phyloP scores from a whole-genome alignment of 139 green algal species.

The Coelastrella sp. region DNA sequence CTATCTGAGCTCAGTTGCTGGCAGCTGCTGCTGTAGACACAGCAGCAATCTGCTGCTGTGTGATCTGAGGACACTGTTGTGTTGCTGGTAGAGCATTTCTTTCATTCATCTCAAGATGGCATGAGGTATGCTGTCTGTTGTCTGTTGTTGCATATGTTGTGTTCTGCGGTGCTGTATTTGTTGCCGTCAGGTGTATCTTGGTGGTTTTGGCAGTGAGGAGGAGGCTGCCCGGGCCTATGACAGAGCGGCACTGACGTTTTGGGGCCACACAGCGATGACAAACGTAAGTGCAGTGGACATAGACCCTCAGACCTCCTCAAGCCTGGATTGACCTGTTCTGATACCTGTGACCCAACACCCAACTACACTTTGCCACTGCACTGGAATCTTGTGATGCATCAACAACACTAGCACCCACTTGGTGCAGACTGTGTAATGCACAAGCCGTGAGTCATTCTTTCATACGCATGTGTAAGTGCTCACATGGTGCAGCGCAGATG shows the following conservation, averaged over 20 bases:
- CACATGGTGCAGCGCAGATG: too few relatives aligned
- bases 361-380: background rate
- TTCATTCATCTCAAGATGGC: background rate
- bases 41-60: background rate
- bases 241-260: constrained; percentile 76
- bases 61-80: background rate
- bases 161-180: background rate
- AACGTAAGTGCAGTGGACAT: constrained; percentile 67
- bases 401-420: too few relatives aligned
- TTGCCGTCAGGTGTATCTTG: constrained; percentile 74
- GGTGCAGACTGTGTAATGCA: too few relatives aligned
- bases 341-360: background rate
- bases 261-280: constrained; percentile 59
- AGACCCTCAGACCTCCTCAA: background rate
- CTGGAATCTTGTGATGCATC: too few relatives aligned
- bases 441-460: too few relatives aligned
- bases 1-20: background rate
- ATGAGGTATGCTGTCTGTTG: background rate
- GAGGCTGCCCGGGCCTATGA: constrained; percentile 87
- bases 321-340: background rate
- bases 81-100: background rate
- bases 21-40: background rate
- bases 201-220: constrained; percentile 77
- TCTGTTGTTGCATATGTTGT: background rate
- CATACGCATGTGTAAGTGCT: too few relatives aligned